Base-by-base conservation (phyloP, 1,284 basidiomycete species). In the Wallemia hederae region DNA sequence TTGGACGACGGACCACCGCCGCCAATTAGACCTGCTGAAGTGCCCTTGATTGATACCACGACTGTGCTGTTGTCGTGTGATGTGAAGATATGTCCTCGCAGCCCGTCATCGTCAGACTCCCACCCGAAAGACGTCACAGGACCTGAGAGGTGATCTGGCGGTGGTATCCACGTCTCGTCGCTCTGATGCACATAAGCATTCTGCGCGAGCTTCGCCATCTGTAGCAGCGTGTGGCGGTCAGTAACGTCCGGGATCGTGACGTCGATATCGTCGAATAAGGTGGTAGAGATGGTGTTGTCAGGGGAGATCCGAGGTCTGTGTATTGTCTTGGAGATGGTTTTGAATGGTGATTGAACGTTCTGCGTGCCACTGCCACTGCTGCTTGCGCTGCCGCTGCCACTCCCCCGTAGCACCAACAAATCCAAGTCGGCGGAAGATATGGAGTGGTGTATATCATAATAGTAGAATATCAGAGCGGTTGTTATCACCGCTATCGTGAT, bases 21-120 rank as follows among this genome's bases (percentile, higher is more conserved):
- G 2, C 86, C 84, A 58, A 92, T 77, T 19, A 85, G 64, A 2
- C 79, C 80, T 0, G 86, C 79, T 11, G 86, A 87, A 0, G 91
- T 97, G 39, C 92, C 92, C 72, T 98, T 98, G 75, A 97, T 84
- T 15, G 88, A 80, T 17, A 97, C 76, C 14, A 96, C 78, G 56
- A 97, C 78, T 0, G 87, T 92, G 29, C 77, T 77, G 68, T 59
- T 27, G 59, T 67, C 63, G 33, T 65, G 63, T 7, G 68, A 67
- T 14, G 69, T 67, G 61, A 73, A 74, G 19, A 98, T 79, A 67
- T 97, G 85, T 0, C 92, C 92, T 1, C 92, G 77, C 62, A 97
- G 80, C 0, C 89, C 89, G 67, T 94, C 85, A 24, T 78, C 76
- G 63, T 85, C 82, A 0, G 81, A 78, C 66, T 88, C 83, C 91